phyloP scores from a whole-genome alignment of 495 filamentous ascomycete species.

The Schizothecium vesticola region DNA sequence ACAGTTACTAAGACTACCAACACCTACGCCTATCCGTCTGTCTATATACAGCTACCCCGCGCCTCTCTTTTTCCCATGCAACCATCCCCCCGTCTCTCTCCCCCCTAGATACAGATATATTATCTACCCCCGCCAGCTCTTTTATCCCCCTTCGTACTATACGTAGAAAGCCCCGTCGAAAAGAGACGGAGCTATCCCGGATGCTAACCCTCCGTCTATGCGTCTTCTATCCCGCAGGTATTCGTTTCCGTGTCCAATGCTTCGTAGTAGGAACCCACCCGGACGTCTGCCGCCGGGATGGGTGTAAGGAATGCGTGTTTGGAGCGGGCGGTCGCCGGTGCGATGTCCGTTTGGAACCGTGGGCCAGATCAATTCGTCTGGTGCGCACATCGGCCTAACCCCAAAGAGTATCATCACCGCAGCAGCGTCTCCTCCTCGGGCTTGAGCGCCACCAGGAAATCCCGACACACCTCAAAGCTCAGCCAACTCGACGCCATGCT shows the following conservation, averaged over 20 bases:
- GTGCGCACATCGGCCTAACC: not conserved
- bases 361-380: not conserved
- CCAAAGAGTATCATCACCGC: constrained; percentile 9
- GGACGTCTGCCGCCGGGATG: not conserved
- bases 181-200: not conserved
- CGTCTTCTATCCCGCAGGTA: not conserved
- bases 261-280: not conserved
- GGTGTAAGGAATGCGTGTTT: not conserved
- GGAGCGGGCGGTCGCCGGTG: no score
- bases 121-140: not conserved
- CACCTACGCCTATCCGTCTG: not conserved
- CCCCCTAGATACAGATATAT: not conserved
- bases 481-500: constrained; percentile 99
- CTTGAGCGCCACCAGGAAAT: constrained; percentile 65
- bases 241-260: not conserved
- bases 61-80: not conserved
- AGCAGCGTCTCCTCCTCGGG: constrained; percentile 30
- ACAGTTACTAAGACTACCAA: constrained; percentile 3
- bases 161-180: not conserved
- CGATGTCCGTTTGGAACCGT: no score
- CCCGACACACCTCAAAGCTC: constrained; percentile 88
- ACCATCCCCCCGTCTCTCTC: not conserved
- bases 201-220: not conserved
- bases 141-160: not conserved
- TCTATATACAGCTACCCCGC: constrained; percentile 8